Conservation (phyloP, 768 basidiomycete genomes). For the Rhodotorula paludigena region DNA sequence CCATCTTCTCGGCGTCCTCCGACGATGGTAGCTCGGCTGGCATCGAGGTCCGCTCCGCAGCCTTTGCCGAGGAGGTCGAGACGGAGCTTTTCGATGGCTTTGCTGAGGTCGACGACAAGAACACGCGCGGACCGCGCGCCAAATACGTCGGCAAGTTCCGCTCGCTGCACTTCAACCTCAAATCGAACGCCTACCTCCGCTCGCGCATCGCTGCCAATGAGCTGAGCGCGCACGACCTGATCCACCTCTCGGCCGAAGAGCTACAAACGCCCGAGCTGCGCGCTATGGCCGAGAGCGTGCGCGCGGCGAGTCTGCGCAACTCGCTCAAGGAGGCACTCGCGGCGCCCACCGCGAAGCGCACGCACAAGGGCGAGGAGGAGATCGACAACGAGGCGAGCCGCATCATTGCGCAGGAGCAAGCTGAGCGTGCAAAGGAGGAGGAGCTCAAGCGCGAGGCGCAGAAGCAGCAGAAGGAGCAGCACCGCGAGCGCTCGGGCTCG, state of each 20-base stretch:
- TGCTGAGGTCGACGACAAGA: conserved; percentile 66
- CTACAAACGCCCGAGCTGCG: conserved; percentile 81
- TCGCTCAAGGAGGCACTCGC: conserved; percentile 63
- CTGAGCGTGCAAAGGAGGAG: conserved; percentile 17
- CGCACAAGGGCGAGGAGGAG: conserved; percentile 86
- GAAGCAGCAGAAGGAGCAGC: neutral
- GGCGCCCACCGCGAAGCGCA: conserved; percentile 66
- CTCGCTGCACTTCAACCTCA: conserved; percentile 81
- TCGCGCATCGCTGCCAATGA: conserved; percentile 65
- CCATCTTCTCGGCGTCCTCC: conserved; percentile 29
- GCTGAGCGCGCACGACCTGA: conserved; percentile 67
- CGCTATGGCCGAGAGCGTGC: conserved; percentile 72
- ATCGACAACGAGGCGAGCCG: conserved; percentile 59
- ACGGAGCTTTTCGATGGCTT: conserved; percentile 68
- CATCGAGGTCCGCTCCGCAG: conserved; percentile 20
- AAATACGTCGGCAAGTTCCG: conserved; percentile 68
- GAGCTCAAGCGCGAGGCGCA: neutral
- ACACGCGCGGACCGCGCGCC: conserved; percentile 47
- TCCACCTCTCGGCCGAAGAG: conserved; percentile 81
- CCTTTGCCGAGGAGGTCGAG: conserved; percentile 63
- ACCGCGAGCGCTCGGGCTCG: neutral
- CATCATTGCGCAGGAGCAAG: conserved; percentile 15
- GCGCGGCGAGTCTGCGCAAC: conserved; percentile 75
- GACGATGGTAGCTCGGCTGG: conserved; percentile 2
- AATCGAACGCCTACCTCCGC: conserved; percentile 72